Conservation (phyloP, 345 rosid species). For the Passiflora organensis region DNA sequence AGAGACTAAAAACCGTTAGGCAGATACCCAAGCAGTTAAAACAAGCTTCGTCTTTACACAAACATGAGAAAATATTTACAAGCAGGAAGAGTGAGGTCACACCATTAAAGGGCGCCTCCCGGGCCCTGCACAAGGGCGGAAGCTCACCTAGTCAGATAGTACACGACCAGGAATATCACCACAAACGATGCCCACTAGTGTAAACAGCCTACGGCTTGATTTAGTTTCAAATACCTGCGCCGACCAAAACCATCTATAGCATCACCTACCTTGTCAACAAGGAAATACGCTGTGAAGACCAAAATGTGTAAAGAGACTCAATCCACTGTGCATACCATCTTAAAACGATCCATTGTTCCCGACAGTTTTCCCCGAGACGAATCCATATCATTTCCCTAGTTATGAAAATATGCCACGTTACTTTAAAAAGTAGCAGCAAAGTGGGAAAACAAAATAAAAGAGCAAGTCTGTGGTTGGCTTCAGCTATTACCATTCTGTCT, state of each 20-base stretch:
- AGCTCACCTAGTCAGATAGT: conserved; percentile 68
- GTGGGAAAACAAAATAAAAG: background rate
- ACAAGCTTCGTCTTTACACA: conserved; percentile 19
- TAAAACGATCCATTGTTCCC: conserved; percentile 93
- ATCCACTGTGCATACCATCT: conserved; percentile 47
- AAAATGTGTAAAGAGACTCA: background rate
- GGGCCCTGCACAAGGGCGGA: conserved; percentile 14
- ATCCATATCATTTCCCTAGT: conserved; percentile 95
- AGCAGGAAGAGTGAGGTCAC: conserved; percentile 18
- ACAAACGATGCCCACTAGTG: conserved; percentile 83
- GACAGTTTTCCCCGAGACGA: conserved; percentile 81
- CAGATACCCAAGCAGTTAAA: no score
- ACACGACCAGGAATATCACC: conserved; percentile 70
- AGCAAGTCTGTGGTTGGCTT: background rate
- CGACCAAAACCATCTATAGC: conserved; percentile 7
- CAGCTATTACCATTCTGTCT: conserved; percentile 66
- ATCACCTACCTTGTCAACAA: background rate
- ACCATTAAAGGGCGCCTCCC: conserved; percentile 11
- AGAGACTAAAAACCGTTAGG: no score
- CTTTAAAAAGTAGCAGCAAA: conserved; percentile 13
- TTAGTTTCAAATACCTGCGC: conserved; percentile 82
- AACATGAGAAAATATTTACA: conserved; percentile 21
- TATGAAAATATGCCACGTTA: conserved; percentile 10
- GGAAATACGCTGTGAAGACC: background rate
- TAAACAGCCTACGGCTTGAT: conserved; percentile 83